Evolutionary conservation across 495 filamentous ascomycete genomes (phyloP).

Genomic region (Penicillium crystallinum): DNA sequence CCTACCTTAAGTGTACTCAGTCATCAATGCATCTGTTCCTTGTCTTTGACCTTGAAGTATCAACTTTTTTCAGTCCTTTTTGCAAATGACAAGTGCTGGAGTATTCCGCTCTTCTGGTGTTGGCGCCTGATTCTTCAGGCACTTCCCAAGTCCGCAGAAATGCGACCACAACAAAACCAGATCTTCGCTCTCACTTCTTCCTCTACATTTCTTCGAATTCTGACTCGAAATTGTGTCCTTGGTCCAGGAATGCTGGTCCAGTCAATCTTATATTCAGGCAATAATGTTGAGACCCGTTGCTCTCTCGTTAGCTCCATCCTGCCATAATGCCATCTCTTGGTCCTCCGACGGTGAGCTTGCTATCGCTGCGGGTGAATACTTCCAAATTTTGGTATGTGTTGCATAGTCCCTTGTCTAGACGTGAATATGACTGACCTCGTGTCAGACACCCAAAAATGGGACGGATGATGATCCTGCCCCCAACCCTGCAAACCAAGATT

Average conservation of each 20-base stretch:
- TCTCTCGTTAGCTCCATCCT: constrained; percentile 36
- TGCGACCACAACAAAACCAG: background rate
- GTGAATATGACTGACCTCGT: background rate
- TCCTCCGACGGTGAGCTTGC: constrained; percentile 59
- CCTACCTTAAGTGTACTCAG: no score
- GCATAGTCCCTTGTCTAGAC: background rate
- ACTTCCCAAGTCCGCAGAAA: background rate
- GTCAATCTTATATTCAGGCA: background rate
- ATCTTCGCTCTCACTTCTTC: background rate
- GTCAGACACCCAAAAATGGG: constrained; percentile 25
- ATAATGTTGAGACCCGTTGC: constrained; percentile 33
- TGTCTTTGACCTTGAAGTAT: no score
- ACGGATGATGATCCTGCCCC: constrained; percentile 5
- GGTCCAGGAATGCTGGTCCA: background rate
- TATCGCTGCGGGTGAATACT: constrained; percentile 52
- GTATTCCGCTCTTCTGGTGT: no score
- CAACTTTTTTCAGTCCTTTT: no score
- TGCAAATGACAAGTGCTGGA: no score
- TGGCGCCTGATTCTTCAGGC: constrained; percentile 1
- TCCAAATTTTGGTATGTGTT: constrained; percentile 48
- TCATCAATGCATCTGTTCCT: no score
- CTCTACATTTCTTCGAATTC: background rate
- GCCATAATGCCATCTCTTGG: constrained; percentile 54
- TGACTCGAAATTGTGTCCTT: background rate
- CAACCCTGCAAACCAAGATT: constrained; percentile 13